These are phyloP conservation scores for Solanum hybrid DNA, from an alignment of 305 asterid species.

Conservation along the genomic window DNA sequence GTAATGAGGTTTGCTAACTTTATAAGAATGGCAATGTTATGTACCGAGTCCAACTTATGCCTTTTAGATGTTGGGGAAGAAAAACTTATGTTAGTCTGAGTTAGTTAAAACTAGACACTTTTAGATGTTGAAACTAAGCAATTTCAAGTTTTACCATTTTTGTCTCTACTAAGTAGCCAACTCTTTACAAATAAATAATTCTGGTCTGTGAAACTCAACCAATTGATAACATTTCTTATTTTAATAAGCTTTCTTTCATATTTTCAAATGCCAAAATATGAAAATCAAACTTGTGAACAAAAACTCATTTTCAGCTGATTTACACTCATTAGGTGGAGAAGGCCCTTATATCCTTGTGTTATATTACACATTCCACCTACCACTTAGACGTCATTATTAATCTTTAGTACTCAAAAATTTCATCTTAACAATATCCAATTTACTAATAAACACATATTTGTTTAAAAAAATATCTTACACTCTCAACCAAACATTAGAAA, in stretches of 20 bases:
- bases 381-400: not conserved
- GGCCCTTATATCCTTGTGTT: not conserved
- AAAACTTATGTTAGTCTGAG: not conserved
- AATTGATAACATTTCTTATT: not conserved
- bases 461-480: not conserved
- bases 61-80: not conserved
- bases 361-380: not conserved
- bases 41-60: not conserved
- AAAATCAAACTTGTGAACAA: not conserved
- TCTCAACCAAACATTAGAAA: not conserved
- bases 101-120: not conserved
- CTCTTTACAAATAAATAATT: not conserved
- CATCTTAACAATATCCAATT: not conserved
- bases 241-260: not conserved
- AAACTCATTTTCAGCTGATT: not conserved
- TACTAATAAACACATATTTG: not conserved
- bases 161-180: not conserved
- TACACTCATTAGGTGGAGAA: not conserved
- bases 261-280: not conserved
- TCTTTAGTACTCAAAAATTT: not conserved
- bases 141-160: not conserved
- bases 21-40: not conserved
- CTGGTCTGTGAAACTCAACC: not conserved
- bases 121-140: not conserved
- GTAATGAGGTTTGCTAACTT: not conserved